Base-by-base conservation (phyloP, 352 stramenopile species). In the Salisapilia sapeloensis region DNA sequence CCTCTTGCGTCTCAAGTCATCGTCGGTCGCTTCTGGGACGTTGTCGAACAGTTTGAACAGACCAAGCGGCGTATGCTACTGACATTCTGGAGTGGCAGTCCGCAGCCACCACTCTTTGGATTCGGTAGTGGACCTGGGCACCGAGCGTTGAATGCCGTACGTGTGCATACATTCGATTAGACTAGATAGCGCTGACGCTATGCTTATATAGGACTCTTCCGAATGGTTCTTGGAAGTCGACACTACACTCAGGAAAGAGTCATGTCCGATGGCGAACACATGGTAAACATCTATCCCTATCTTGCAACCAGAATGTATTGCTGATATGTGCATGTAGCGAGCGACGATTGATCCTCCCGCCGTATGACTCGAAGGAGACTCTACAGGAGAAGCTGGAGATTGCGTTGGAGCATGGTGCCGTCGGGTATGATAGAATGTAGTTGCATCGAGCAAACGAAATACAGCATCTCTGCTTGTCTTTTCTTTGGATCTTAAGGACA, bases 361-460 rank as follows among this genome's bases (percentile, higher is more conserved):
- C 64, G 11, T 83, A 86, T 32, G 45, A 61, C 20, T 66, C 61
- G 2, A 53, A 33, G 22, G 49, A 55, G n/a, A 34, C 44, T 23
- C 46, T 83, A 5, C 63, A 58, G 23, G 52, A 76, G 37, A 86
- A 80, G 44, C 38, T 86, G 8, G 11, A 64, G 12, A 29, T 83
- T 13, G 66, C 71, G 4, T 36, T 86, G 3, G 50, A 66, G 22
- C 53, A 70, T 29, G 71, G 71, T 8, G 57, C 64, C 7, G 50
- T 82, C 18, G 71, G 71, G 11, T 86, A 83, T 35, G 66, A 86
- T 33, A 61, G 66, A 29, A 77, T 86, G 57, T 86, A 67, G 44
- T 49, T 29, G 12, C 9, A 45, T 8, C 27, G 8, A 40, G 28
- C 21, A 39, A 12, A 27, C 33, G 16, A 42, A 15, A 15, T 15